A percentile compares a stretch with the other conserved stretches of the same genome.
These are phyloP conservation scores for Tagetes patula DNA, from an alignment of 129 eudicot species.

Conservation along the genomic window DNA sequence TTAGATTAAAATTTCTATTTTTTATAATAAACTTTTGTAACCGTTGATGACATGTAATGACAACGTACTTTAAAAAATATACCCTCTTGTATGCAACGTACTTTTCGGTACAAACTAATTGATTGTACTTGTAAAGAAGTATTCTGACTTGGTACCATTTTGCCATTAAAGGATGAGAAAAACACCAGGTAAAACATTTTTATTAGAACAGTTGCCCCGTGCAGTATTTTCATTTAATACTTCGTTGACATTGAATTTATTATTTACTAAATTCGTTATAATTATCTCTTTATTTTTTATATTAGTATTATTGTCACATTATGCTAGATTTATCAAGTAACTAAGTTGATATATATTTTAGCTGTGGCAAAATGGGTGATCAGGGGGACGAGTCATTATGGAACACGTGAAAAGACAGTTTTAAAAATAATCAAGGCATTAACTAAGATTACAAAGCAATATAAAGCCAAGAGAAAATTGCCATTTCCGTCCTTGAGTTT, in stretches of 20 bases:
- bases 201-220: neutral
- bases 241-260: neutral
- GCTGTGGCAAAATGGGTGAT: neutral
- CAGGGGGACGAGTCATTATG: neutral
- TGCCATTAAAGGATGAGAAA: neutral
- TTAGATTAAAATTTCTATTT: neutral
- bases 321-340: conserved; percentile 16
- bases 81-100: neutral
- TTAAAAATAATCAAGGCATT: neutral
- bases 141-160: neutral
- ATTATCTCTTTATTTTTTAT: neutral
- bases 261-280: neutral
- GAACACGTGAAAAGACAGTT: neutral
- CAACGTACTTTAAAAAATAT: neutral
- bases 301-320: neutral
- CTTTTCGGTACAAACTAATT: neutral
- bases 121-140: neutral
- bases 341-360: conserved; percentile 7
- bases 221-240: neutral
- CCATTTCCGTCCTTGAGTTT: no score
- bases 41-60: neutral
- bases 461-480: neutral
- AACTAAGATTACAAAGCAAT: neutral
- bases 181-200: neutral
- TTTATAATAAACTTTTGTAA: neutral